Percentiles rank a stretch among this genome's conserved stretches.
These are phyloP conservation scores for Artemisia annua DNA, from an alignment of 129 eudicot genomes.

Conservation along the genomic window DNA sequence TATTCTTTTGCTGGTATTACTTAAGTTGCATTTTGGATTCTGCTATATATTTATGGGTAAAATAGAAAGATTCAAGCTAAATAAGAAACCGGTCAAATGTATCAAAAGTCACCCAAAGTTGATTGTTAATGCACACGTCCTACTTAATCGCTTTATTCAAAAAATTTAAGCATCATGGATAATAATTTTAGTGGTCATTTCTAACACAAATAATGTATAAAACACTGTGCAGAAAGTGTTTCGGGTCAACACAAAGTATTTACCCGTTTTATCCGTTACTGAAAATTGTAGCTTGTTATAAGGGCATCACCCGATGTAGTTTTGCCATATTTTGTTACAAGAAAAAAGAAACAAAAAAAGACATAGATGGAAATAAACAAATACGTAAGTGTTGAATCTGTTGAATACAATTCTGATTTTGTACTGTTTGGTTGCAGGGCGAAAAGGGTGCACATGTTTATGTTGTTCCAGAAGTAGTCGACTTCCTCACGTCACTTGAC, in stretches of 20 bases:
- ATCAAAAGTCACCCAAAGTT: neutral
- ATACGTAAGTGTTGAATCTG: neutral
- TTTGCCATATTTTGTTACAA: too few relatives aligned
- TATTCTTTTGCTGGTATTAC: slow-evolving; percentile 75
- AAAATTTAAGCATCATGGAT: too few relatives aligned
- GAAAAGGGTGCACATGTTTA: slow-evolving; percentile 92
- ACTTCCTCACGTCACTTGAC: slow-evolving; percentile 62
- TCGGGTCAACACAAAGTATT: too few relatives aligned
- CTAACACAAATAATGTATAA: too few relatives aligned
- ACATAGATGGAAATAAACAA: neutral
- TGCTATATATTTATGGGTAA: neutral
- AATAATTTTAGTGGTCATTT: too few relatives aligned
- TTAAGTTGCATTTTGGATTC: neutral
- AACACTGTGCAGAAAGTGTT: too few relatives aligned
- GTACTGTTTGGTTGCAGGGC: slow-evolving; percentile 45
- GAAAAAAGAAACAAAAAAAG: neutral
- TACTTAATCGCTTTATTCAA: too few relatives aligned
- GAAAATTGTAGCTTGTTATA: too few relatives aligned
- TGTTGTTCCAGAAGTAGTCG: slow-evolving; percentile 82
- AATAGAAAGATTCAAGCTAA: neutral
- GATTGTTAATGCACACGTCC: neutral
- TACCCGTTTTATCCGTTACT: too few relatives aligned
- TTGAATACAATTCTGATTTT: slow-evolving; percentile 6
- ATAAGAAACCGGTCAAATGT: neutral
- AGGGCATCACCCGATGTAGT: neutral